A percentile compares a stretch with the other conserved stretches of the same genome.
Evolutionary conservation across 2,329 filamentous ascomycete genomes (phyloP).

Genomic region (Huntiella omanensis): DNA sequence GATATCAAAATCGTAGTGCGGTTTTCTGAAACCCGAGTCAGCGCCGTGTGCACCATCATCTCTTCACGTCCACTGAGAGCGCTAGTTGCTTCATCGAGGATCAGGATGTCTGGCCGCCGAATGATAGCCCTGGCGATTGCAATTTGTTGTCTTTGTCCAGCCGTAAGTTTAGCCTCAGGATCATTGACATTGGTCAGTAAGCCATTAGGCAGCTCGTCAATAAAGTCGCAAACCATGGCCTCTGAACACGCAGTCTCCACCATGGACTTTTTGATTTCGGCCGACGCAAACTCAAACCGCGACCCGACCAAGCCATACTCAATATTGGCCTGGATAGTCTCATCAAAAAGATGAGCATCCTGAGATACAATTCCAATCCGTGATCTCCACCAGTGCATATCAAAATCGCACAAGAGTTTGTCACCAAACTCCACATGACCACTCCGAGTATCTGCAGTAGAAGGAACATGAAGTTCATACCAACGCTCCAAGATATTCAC

Average conservation of each 20-base stretch:
- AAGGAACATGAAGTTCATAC: constrained; percentile 31
- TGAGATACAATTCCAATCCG: constrained; percentile 50
- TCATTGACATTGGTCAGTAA: constrained; percentile 29
- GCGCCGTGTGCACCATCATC: constrained; percentile 32
- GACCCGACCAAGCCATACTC: constrained; percentile 24
- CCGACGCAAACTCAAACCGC: constrained; percentile 24
- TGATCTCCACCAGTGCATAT: constrained; percentile 44
- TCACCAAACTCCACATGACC: constrained; percentile 25
- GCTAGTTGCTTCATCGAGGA: constrained; percentile 49
- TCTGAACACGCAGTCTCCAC: constrained; percentile 29
- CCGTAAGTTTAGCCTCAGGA: constrained; percentile 34
- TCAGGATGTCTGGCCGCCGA: constrained; percentile 30
- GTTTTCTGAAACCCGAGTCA: constrained; percentile 31
- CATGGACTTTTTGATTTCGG: constrained; percentile 30
- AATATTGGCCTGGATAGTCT: constrained; percentile 36
- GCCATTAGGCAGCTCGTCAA: constrained; percentile 26
- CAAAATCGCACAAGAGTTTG: constrained; percentile 34
- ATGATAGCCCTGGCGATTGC: constrained; percentile 33
- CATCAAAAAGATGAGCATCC: constrained; percentile 49
- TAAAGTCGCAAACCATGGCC: constrained; percentile 33
- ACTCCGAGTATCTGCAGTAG: constrained; percentile 20
- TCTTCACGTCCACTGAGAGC: constrained; percentile 26
- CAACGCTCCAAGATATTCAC: constrained; percentile 53
- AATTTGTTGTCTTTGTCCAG: constrained; percentile 47
- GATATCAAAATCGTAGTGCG: constrained; percentile 47